Evolutionary conservation across 73 alveolate species (phyloP), one percentile per base, ranked within the genome.

Genomic region (Diophrys sp.): DNA sequence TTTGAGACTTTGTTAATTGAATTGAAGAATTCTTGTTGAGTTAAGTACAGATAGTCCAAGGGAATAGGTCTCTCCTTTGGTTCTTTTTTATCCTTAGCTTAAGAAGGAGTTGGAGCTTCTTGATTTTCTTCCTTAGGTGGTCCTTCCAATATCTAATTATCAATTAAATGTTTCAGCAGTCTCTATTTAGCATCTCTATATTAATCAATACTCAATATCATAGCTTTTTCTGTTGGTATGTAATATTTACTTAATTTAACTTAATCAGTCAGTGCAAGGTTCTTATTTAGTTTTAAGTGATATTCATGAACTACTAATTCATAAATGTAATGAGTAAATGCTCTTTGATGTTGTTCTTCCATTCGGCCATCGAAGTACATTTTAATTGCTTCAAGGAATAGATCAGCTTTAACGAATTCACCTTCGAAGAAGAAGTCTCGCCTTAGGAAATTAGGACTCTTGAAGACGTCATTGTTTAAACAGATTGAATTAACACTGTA

Each of bases 1-100:
- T 72, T 72, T 28, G 32, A 56, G 44, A 80, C 54, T 68, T 25
- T 23, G 55, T 68, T 68, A 18, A 68, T 44, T 44, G 18, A 44
- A 44, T 5, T 11, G 62, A 18, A 11, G 18, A 44, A 44, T 44
- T 44, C 62, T 44, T 44, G 18, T 5, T 11, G 18, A 44, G 62
- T 11, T 5, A 44, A 44, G 5, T 11, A 44, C 62, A 44, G 5
- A 18, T 5, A 44, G 62, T 44, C 62, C 62, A 44, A n/a, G n/a
- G n/a, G n/a, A n/a, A n/a, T n/a, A n/a, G n/a, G n/a, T n/a, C n/a
- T n/a, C n/a, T n/a, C n/a, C n/a, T n/a, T n/a, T n/a, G n/a, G n/a
- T n/a, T n/a, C n/a, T n/a, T n/a, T n/a, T n/a, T n/a, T n/a, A n/a
- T n/a, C n/a, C n/a, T n/a, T n/a, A n/a, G n/a, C n/a, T n/a, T n/a